Evolutionary conservation across 805 yeast species (phyloP).

Genomic region (Candida tibetensis): DNA sequence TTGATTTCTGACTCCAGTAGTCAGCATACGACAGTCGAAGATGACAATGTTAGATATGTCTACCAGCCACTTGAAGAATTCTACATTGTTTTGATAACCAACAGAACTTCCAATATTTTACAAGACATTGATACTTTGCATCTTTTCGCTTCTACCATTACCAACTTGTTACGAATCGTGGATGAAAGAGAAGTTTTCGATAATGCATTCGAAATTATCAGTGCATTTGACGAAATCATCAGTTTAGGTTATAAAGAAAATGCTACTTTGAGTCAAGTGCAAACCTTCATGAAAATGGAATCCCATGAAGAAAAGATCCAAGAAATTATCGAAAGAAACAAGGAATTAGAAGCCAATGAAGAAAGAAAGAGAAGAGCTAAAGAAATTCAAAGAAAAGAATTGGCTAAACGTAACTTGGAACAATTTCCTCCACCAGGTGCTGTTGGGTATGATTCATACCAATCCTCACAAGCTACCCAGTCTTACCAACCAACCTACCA

Average conservation of each 20-base stretch:
- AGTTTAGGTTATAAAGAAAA: slow-evolving; percentile 88
- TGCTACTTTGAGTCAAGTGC: slow-evolving; percentile 74
- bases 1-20: slow-evolving; percentile 65
- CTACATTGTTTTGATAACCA: slow-evolving; percentile 86
- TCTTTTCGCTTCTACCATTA: slow-evolving; percentile 76
- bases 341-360: slow-evolving; percentile 94
- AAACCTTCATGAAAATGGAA: slow-evolving; percentile 93
- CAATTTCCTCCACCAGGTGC: slow-evolving; percentile 27
- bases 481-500: slow-evolving; percentile 31
- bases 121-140: slow-evolving; percentile 94
- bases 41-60: slow-evolving; percentile 85
- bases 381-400: slow-evolving; percentile 78
- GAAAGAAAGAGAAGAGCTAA: slow-evolving; percentile 95
- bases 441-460: slow-evolving; percentile 19
- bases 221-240: slow-evolving; percentile 93
- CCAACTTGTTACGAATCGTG: slow-evolving; percentile 63
- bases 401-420: slow-evolving; percentile 61
- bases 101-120: slow-evolving; percentile 83
- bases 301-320: slow-evolving; percentile 98
- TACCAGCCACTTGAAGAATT: slow-evolving; percentile 95
- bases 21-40: slow-evolving; percentile 94
- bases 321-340: slow-evolving; percentile 94
- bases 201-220: slow-evolving; percentile 81
- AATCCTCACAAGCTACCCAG: slow-evolving; percentile 14
- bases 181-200: slow-evolving; percentile 83